Evolutionary conservation across 2,329 filamentous ascomycete species (phyloP).

Genomic region (Huntiella moniliformis): DNA sequence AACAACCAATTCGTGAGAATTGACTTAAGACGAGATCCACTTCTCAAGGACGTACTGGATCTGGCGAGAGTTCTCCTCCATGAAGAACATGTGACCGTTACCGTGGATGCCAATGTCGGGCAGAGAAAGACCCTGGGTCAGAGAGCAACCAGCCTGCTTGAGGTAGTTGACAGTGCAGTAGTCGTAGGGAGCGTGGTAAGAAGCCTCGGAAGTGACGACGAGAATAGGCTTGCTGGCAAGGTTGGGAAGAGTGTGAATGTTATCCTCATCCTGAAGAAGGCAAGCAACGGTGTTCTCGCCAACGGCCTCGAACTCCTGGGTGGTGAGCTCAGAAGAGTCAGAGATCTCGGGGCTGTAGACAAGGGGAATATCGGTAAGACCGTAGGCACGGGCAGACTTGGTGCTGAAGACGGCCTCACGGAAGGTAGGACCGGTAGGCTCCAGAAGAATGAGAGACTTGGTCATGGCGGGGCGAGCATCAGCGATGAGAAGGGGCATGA

Average conservation of each 20-base stretch:
- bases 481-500: constrained; percentile 23
- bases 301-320: constrained; percentile 15
- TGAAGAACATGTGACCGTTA: constrained; percentile 29
- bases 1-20: no score
- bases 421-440: constrained; percentile 30
- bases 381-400: constrained; percentile 22
- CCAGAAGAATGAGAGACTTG: constrained; percentile 24
- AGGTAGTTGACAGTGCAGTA: constrained; percentile 24
- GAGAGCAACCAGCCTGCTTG: constrained; percentile 22
- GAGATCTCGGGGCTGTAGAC: constrained; percentile 26
- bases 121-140: constrained; percentile 16
- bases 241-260: constrained; percentile 19
- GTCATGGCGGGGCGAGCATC: constrained; percentile 24
- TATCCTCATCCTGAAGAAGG: constrained; percentile 18
- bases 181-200: constrained; percentile 28
- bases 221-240: constrained; percentile 20
- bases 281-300: constrained; percentile 15
- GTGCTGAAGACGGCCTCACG: constrained; percentile 22
- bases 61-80: constrained; percentile 28
- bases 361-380: constrained; percentile 29
- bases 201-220: constrained; percentile 24
- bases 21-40: constrained; percentile 5
- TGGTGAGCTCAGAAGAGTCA: constrained; percentile 19
- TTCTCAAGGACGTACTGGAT: constrained; percentile 15
- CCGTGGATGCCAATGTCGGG: constrained; percentile 23